phyloP scores from a whole-genome alignment of 768 basidiomycete genomes.

The Daedaleopsis sinensis region DNA sequence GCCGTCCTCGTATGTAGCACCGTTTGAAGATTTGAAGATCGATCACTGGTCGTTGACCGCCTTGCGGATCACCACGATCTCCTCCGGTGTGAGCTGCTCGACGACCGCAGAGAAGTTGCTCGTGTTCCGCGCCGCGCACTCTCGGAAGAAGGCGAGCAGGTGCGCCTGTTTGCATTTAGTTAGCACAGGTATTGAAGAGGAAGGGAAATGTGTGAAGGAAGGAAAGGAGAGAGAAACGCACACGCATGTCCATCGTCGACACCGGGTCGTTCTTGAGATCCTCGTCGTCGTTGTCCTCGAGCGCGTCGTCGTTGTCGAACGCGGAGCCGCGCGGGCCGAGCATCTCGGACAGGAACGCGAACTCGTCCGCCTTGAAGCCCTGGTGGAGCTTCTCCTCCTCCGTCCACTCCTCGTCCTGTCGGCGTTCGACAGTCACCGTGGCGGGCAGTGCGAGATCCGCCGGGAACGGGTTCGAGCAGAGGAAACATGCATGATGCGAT shows the following conservation, averaged over 20 bases:
- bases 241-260: slow-evolving; percentile 82
- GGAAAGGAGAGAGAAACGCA: slow-evolving; percentile 31
- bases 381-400: slow-evolving; percentile 73
- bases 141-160: slow-evolving; percentile 67
- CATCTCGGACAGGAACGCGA: slow-evolving; percentile 83
- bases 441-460: background rate
- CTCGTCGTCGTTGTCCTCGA: slow-evolving; percentile 78
- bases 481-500: too few relatives aligned
- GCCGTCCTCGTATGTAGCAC: too few relatives aligned
- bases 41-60: slow-evolving; percentile 35
- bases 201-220: background rate
- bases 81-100: slow-evolving; percentile 71
- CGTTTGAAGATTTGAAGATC: too few relatives aligned
- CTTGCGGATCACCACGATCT: slow-evolving; percentile 64
- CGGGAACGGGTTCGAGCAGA: too few relatives aligned
- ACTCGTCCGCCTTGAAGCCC: slow-evolving; percentile 69
- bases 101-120: slow-evolving; percentile 64
- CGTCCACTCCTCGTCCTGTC: slow-evolving; percentile 89
- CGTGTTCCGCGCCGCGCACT: slow-evolving; percentile 65
- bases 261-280: slow-evolving; percentile 87
- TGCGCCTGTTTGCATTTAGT: slow-evolving; percentile 58
- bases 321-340: slow-evolving; percentile 76
- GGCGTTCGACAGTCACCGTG: background rate
- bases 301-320: slow-evolving; percentile 78
- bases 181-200: background rate